A percentile compares a stretch with the other conserved stretches of the same genome.
Conservation (phyloP, 176 grass and related monocot species). For the Pontederia crassipes region DNA sequence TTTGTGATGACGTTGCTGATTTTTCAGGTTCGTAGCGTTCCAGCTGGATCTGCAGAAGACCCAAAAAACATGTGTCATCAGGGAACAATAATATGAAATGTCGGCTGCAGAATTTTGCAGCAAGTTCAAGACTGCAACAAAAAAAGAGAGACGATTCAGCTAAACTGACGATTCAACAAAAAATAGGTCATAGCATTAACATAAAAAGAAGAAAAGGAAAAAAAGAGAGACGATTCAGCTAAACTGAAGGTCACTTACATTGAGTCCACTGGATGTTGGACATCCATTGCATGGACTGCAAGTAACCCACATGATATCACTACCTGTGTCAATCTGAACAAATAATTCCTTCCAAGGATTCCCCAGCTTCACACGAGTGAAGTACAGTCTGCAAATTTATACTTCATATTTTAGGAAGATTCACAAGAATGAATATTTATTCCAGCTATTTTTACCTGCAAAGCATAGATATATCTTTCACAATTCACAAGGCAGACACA, state of each 20-base stretch:
- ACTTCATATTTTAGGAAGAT: slow-evolving; percentile 12
- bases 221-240: neutral
- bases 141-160: too few species aligned
- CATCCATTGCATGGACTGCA: slow-evolving; percentile 74
- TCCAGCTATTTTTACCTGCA: too few species aligned
- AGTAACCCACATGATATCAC: slow-evolving; percentile 93
- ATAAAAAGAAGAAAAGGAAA: too few species aligned
- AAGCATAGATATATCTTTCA: too few species aligned
- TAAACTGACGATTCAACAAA: neutral
- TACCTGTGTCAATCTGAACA: slow-evolving; percentile 97
- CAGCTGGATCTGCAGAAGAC: slow-evolving; percentile 52
- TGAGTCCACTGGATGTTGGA: slow-evolving; percentile 81
- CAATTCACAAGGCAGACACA: too few species aligned
- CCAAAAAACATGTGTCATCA: neutral
- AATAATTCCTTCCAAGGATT: slow-evolving; percentile 83
- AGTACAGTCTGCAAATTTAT: slow-evolving; percentile 70
- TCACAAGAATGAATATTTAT: neutral
- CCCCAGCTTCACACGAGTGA: slow-evolving; percentile 83
- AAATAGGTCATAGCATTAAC: too few species aligned
- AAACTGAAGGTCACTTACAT: slow-evolving; percentile 38
- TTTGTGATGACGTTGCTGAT: slow-evolving; percentile 56
- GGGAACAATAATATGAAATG: neutral
- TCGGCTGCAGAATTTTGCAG: too few species aligned
- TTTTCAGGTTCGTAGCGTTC: slow-evolving; percentile 59
- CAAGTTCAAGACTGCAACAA: too few species aligned